A percentile compares a stretch with the other conserved stretches of the same genome.
phyloP scores from a whole-genome alignment of 805 yeast genomes.

The Metschnikowia chrysomelidarum region DNA sequence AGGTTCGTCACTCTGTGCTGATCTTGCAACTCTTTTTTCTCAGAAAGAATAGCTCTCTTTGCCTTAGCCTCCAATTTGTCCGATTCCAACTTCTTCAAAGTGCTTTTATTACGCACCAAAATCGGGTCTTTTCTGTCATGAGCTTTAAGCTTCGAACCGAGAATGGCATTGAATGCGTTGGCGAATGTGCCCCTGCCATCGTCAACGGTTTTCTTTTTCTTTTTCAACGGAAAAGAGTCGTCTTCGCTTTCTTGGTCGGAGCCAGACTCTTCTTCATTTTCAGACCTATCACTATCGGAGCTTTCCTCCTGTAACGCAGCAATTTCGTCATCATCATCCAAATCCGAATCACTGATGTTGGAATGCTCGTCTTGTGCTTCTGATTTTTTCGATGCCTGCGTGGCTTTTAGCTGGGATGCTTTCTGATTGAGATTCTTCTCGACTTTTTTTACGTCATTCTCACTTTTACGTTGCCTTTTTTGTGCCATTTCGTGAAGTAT shows the following conservation, averaged over 20 bases:
- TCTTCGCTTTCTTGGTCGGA: slow-evolving; percentile 16
- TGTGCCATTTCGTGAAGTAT: slow-evolving; percentile 5
- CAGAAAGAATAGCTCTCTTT: slow-evolving; percentile 61
- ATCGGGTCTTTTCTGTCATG: slow-evolving; percentile 89
- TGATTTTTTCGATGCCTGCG: neutral
- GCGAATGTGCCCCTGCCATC: slow-evolving; percentile 81
- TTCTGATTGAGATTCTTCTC: no score
- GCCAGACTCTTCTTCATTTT: slow-evolving; percentile 8
- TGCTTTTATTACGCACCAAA: slow-evolving; percentile 75
- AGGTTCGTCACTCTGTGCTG: slow-evolving; percentile 66
- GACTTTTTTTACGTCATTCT: neutral
- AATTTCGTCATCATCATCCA: slow-evolving; percentile 27
- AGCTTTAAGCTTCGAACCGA: slow-evolving; percentile 83
- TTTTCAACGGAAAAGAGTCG: slow-evolving; percentile 44
- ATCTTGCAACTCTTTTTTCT: slow-evolving; percentile 66
- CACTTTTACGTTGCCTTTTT: slow-evolving; percentile 7
- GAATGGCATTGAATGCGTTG: slow-evolving; percentile 76
- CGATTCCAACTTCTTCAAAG: slow-evolving; percentile 68
- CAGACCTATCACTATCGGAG: slow-evolving; percentile 11
- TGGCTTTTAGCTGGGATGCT: neutral
- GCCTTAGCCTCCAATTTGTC: slow-evolving; percentile 86
- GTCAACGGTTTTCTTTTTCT: slow-evolving; percentile 54
- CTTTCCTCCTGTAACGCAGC: slow-evolving; percentile 22
- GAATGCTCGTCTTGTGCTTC: slow-evolving; percentile 3
- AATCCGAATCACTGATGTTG: slow-evolving; percentile 18